These are phyloP conservation scores for Penicillium concentricum DNA, from an alignment of 2,329 filamentous ascomycete genomes.

Conservation along the genomic window DNA sequence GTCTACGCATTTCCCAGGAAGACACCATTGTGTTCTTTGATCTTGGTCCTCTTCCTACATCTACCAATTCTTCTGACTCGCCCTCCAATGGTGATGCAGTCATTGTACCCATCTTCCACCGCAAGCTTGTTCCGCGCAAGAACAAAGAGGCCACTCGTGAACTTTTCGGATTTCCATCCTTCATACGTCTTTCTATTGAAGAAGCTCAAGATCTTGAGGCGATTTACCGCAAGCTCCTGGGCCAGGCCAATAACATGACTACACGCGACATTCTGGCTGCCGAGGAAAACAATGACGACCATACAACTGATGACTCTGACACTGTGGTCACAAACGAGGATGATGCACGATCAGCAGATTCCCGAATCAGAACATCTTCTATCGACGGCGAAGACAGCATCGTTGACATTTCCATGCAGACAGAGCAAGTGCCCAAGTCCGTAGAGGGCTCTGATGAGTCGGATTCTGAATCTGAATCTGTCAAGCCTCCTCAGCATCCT, in stretches of 20 bases:
- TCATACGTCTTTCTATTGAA: constrained; percentile 71
- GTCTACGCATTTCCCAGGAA: constrained; percentile 62
- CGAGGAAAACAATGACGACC: constrained; percentile 51
- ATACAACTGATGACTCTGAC: constrained; percentile 61
- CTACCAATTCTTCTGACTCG: neutral
- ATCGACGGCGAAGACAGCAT: constrained; percentile 87
- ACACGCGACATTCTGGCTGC: constrained; percentile 65
- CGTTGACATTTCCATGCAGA: constrained; percentile 84
- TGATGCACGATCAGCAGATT: constrained; percentile 64
- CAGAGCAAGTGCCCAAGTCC: constrained; percentile 45
- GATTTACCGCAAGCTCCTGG: constrained; percentile 77
- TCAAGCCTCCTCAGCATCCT: constrained; percentile 47
- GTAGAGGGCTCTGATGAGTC: constrained; percentile 17
- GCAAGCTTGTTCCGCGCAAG: constrained; percentile 28
- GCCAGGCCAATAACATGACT: constrained; percentile 73
- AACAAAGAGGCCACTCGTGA: constrained; percentile 24
- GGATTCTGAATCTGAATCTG: constrained; percentile 7
- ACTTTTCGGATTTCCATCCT: constrained; percentile 50
- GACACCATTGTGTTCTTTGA: constrained; percentile 74
- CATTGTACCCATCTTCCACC: constrained; percentile 51
- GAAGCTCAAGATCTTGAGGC: constrained; percentile 68
- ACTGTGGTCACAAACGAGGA: constrained; percentile 63
- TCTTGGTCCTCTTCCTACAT: constrained; percentile 58
- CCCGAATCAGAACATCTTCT: constrained; percentile 72
- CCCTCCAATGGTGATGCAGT: constrained; percentile 42